Conservation (phyloP, 305 asterid genomes). For the Solanum aculeatissimum region DNA sequence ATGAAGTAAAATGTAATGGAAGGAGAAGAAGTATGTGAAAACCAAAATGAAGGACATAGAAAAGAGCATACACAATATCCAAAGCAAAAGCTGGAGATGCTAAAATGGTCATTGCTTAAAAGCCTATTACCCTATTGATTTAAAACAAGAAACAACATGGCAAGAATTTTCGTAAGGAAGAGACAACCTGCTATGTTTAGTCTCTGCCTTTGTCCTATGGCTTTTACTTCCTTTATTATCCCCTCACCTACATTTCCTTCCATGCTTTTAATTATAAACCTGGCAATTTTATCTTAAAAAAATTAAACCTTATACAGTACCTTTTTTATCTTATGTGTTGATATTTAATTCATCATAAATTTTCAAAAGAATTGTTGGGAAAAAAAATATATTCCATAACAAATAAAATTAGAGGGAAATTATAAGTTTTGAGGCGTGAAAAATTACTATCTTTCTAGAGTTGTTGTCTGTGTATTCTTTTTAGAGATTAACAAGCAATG, state of each 20-base stretch:
- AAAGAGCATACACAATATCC: neutral
- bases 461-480: too few relatives aligned
- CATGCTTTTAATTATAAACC: constrained; percentile 2
- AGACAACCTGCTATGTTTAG: constrained; percentile 4
- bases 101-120: neutral
- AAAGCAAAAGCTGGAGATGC: constrained; percentile 18
- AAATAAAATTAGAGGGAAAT: neutral
- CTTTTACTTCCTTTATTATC: neutral
- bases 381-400: neutral
- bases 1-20: too few relatives aligned
- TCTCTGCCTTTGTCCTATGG: constrained; percentile 8
- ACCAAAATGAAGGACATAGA: neutral
- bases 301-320: neutral
- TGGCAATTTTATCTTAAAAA: neutral
- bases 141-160: neutral
- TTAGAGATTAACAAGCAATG: too few relatives aligned
- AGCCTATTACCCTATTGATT: too few relatives aligned
- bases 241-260: neutral
- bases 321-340: neutral
- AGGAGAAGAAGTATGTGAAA: too few relatives aligned
- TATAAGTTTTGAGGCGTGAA: too few relatives aligned
- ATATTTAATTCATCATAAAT: neutral
- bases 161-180: neutral
- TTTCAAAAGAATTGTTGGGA: neutral
- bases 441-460: too few relatives aligned